Percentiles rank a stretch among this genome's conserved stretches.
Evolutionary conservation across 805 yeast genomes (phyloP).

Genomic region (Sugiyamaella lignohabitans): DNA sequence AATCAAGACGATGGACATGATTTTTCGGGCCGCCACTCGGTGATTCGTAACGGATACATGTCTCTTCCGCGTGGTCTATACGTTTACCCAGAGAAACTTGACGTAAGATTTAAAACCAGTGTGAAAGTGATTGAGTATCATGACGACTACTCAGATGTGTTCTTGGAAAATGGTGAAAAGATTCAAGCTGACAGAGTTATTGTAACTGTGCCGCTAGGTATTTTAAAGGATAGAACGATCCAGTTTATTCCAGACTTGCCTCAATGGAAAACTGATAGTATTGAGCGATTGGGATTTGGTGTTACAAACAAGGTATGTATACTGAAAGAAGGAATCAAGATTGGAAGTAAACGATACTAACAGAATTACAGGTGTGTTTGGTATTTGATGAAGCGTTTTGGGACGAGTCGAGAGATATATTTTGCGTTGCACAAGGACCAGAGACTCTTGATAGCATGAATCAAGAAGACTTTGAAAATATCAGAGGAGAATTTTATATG

Average conservation of each 20-base stretch:
- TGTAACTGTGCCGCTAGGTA: constrained; percentile 38
- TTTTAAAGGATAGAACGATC: constrained; percentile 33
- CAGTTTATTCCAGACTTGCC: constrained; percentile 39
- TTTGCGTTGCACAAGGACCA: constrained; percentile 30
- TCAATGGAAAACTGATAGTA: constrained; percentile 35
- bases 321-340: neutral
- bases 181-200: constrained; percentile 36
- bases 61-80: constrained; percentile 34
- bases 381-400: constrained; percentile 35
- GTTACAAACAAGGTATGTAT: constrained; percentile 32
- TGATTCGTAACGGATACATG: constrained; percentile 34
- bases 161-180: constrained; percentile 36
- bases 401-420: constrained; percentile 31
- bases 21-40: constrained; percentile 36
- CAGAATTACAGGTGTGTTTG: constrained; percentile 24
- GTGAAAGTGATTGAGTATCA: constrained; percentile 35
- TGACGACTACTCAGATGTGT: constrained; percentile 29
- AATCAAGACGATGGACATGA: constrained; percentile 37
- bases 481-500: constrained; percentile 35
- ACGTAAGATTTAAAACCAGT: constrained; percentile 35
- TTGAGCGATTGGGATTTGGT: constrained; percentile 36
- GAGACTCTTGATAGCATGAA: constrained; percentile 12
- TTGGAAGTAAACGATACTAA: neutral
- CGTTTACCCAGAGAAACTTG: constrained; percentile 34
- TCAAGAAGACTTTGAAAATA: constrained; percentile 21